A percentile compares a stretch with the other conserved stretches of the same genome.
phyloP scores from a whole-genome alignment of 2,329 filamentous ascomycete genomes.

The Penicillium sp. region DNA sequence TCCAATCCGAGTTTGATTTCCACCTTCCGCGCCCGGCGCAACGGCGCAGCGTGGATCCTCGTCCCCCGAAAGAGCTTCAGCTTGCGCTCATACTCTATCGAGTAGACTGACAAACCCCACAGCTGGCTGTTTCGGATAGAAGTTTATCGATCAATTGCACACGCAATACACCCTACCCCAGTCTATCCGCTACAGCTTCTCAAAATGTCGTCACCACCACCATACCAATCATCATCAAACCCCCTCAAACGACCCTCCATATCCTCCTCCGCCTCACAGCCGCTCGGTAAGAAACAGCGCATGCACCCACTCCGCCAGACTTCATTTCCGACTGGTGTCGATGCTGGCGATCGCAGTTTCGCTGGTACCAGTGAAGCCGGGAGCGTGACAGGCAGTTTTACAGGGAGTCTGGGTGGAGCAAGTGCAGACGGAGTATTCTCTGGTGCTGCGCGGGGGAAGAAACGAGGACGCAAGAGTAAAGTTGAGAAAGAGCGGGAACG shows the following conservation, averaged over 20 bases:
- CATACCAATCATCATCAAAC: slow-evolving; percentile 27
- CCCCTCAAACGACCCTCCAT: slow-evolving; percentile 43
- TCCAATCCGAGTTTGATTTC: neutral
- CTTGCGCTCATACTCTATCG: neutral
- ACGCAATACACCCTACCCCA: too few species aligned
- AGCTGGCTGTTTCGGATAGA: neutral
- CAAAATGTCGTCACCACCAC: slow-evolving; percentile 40
- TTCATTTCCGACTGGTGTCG: slow-evolving; percentile 40
- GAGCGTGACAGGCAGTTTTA: slow-evolving; percentile 43
- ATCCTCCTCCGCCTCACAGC: slow-evolving; percentile 35
- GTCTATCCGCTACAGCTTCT: neutral
- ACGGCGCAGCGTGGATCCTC: neutral
- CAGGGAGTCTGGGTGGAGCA: slow-evolving; percentile 38
- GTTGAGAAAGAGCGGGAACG: slow-evolving; percentile 35
- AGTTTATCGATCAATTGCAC: too few species aligned
- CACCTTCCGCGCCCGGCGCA: neutral
- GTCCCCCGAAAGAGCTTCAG: neutral
- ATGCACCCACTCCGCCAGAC: slow-evolving; percentile 49
- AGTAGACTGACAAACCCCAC: neutral
- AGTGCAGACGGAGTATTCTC: slow-evolving; percentile 35
- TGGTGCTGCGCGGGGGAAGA: slow-evolving; percentile 28
- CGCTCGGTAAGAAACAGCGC: slow-evolving; percentile 31
- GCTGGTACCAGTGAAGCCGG: slow-evolving; percentile 37
- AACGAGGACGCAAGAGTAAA: slow-evolving; percentile 39
- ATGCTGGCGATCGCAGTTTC: slow-evolving; percentile 29